These are phyloP conservation scores for Arthrobotrys entomopaga DNA, from an alignment of 2,329 filamentous ascomycete species.

Conservation along the genomic window DNA sequence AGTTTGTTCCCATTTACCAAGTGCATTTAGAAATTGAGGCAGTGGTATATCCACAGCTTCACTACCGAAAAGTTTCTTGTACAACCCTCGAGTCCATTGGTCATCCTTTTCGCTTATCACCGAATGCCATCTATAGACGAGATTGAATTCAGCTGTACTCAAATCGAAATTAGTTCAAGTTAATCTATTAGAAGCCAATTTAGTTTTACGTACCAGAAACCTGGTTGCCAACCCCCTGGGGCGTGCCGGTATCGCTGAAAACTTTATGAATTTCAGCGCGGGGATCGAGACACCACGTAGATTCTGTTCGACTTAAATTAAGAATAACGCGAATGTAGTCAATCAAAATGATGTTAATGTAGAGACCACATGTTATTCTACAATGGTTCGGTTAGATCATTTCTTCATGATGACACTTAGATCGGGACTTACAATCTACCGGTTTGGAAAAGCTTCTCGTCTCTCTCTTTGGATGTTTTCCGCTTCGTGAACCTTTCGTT, in stretches of 20 bases:
- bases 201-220: conserved; percentile 55
- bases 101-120: conserved; percentile 61
- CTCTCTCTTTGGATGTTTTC: conserved; percentile 59
- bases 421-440: conserved; percentile 62
- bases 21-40: conserved; percentile 71
- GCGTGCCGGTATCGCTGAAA: conserved; percentile 55
- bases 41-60: conserved; percentile 64
- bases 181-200: neutral
- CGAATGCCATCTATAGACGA: conserved; percentile 62
- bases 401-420: neutral
- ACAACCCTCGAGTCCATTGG: conserved; percentile 59
- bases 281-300: conserved; percentile 60
- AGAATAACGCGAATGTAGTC: conserved; percentile 69
- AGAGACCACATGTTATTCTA: conserved; percentile 66
- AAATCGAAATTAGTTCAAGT: neutral
- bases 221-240: conserved; percentile 61
- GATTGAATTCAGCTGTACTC: conserved; percentile 60
- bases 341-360: conserved; percentile 67
- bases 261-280: conserved; percentile 58
- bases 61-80: conserved; percentile 56
- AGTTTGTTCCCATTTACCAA: conserved; percentile 71
- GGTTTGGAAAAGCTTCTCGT: conserved; percentile 67
- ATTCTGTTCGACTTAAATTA: conserved; percentile 61
- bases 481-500: conserved; percentile 61
- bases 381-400: conserved; percentile 1